These are phyloP conservation scores for Thelephora aurantiotincta DNA, from an alignment of 768 basidiomycete genomes.

Conservation along the genomic window DNA sequence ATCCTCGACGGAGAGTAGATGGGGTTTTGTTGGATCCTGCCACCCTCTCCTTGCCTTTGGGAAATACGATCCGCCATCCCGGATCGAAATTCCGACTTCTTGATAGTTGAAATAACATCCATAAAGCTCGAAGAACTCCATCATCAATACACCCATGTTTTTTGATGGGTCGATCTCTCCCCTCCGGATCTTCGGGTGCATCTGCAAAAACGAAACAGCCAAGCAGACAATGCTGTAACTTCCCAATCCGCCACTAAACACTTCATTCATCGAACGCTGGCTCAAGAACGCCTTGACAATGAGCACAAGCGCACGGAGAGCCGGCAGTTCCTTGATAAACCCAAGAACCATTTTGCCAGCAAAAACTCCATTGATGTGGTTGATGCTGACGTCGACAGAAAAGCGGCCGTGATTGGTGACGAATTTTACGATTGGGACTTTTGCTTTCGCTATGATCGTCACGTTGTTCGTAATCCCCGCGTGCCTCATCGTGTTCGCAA, in stretches of 20 bases:
- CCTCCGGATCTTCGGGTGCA: slow-evolving; percentile 88
- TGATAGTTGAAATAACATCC: slow-evolving; percentile 86
- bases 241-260: slow-evolving; percentile 90
- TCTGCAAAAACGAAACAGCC: slow-evolving; percentile 88
- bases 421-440: slow-evolving; percentile 96
- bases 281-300: slow-evolving; percentile 84
- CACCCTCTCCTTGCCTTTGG: slow-evolving; percentile 74
- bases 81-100: slow-evolving; percentile 77
- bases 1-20: slow-evolving; percentile 80
- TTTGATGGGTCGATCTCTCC: slow-evolving; percentile 77
- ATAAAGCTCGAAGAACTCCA: slow-evolving; percentile 97
- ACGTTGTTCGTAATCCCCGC: slow-evolving; percentile 66
- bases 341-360: slow-evolving; percentile 71
- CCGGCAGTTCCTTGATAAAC: slow-evolving; percentile 63
- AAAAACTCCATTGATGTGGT: slow-evolving; percentile 74
- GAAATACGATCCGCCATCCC: slow-evolving; percentile 83
- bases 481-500: slow-evolving; percentile 67
- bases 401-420: slow-evolving; percentile 68
- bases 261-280: slow-evolving; percentile 92
- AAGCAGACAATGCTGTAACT: slow-evolving; percentile 92
- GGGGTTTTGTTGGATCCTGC: slow-evolving; percentile 41
- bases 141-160: slow-evolving; percentile 86
- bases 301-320: slow-evolving; percentile 71
- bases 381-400: slow-evolving; percentile 88
- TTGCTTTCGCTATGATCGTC: slow-evolving; percentile 83